Evolutionary conservation across 2,329 filamentous ascomycete species (phyloP).

Genomic region (Leptographium wingfieldii): DNA sequence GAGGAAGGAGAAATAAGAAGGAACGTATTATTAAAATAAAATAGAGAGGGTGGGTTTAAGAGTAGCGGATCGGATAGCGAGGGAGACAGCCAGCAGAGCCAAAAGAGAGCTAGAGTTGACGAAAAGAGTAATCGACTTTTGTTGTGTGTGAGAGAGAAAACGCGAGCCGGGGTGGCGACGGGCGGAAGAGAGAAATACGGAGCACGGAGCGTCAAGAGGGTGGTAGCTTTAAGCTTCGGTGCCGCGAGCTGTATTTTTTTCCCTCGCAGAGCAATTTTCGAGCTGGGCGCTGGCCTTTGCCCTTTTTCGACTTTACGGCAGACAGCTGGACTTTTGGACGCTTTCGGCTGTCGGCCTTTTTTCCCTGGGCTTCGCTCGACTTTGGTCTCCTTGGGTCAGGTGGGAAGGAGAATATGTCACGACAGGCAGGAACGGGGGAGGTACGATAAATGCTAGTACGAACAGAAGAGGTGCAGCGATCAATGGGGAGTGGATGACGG

Average conservation of each 20-base stretch:
- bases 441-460: neutral
- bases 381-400: neutral
- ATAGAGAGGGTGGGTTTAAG: conserved; percentile 1
- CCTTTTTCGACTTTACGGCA: no score
- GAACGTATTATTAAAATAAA: conserved; percentile 1
- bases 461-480: neutral
- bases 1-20: neutral
- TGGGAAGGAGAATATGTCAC: neutral
- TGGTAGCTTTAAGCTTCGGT: neutral
- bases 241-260: neutral
- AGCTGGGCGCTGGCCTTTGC: no score
- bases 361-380: no score
- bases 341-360: no score
- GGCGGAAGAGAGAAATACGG: neutral
- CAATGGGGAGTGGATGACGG: neutral
- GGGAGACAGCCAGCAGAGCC: neutral
- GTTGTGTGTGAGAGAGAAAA: neutral
- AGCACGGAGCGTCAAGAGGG: neutral
- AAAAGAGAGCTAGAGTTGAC: neutral
- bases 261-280: no score
- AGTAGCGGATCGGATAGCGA: conserved; percentile 3
- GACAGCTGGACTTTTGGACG: no score
- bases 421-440: neutral
- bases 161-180: conserved; percentile 3
- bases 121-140: conserved; percentile 2